These are phyloP conservation scores for Malassezia nana DNA, from an alignment of 1,284 basidiomycete species.

Conservation along the genomic window DNA sequence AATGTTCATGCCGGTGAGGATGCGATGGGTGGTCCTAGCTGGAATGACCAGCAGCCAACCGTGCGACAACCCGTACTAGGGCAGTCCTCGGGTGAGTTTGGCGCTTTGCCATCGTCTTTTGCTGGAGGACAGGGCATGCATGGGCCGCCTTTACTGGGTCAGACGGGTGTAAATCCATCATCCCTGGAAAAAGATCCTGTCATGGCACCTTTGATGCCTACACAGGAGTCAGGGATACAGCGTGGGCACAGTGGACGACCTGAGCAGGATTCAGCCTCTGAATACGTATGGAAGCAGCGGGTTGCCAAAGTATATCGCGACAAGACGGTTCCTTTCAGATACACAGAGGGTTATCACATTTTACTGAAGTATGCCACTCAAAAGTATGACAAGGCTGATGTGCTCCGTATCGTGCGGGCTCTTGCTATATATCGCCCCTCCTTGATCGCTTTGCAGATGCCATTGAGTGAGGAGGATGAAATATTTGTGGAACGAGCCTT, in stretches of 20 bases:
- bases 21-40: neutral
- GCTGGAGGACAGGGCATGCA: neutral
- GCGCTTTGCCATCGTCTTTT: neutral
- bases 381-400: slow-evolving; percentile 82
- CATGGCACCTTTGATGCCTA: neutral
- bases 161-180: neutral
- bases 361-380: slow-evolving; percentile 44
- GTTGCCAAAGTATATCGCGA: slow-evolving; percentile 40
- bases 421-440: slow-evolving; percentile 88
- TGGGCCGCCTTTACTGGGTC: neutral
- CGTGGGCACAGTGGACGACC: neutral
- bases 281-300: slow-evolving; percentile 30
- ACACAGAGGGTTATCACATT: slow-evolving; percentile 47
- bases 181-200: slow-evolving; percentile 1
- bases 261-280: neutral
- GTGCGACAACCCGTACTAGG: neutral
- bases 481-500: slow-evolving; percentile 85
- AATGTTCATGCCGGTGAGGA: neutral
- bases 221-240: neutral
- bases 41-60: neutral
- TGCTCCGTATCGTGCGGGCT: slow-evolving; percentile 82
- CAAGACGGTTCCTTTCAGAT: slow-evolving; percentile 37
- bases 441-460: slow-evolving; percentile 74
- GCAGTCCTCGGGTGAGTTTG: neutral
- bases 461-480: slow-evolving; percentile 42